These are phyloP conservation scores for Bondarzewia mesenterica DNA, from an alignment of 1,284 basidiomycete genomes.

Conservation along the genomic window DNA sequence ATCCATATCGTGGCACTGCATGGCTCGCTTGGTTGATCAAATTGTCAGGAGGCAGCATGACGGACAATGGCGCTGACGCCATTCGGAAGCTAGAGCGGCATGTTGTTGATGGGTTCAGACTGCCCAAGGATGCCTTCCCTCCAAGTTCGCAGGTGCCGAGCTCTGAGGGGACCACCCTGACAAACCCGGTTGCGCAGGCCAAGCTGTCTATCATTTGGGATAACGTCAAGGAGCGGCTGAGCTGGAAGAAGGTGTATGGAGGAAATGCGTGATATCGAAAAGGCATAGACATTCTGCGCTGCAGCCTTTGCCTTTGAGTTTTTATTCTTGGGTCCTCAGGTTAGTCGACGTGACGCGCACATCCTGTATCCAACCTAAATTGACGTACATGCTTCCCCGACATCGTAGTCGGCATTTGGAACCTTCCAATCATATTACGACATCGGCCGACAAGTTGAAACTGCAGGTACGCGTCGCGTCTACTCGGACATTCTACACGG, in stretches of 20 bases:
- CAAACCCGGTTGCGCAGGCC: constrained; percentile 21
- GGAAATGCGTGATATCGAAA: background rate
- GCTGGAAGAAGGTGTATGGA: constrained; percentile 61
- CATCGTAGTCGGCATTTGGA: too few relatives aligned
- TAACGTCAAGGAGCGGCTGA: constrained; percentile 49
- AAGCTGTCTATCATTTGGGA: constrained; percentile 64
- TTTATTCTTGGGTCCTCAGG: too few relatives aligned
- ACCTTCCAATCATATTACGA: too few relatives aligned
- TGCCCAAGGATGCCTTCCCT: constrained; percentile 34
- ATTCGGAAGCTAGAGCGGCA: constrained; percentile 43
- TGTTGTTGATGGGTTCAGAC: constrained; percentile 35
- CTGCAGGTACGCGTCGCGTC: too few relatives aligned
- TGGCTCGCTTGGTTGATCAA: constrained; percentile 65
- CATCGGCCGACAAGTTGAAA: too few relatives aligned
- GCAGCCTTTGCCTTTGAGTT: too few relatives aligned
- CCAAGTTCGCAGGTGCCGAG: constrained; percentile 14
- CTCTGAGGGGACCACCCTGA: constrained; percentile 3
- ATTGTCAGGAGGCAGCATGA: constrained; percentile 43
- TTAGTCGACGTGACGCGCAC: too few relatives aligned
- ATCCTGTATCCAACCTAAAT: too few relatives aligned
- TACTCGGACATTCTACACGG: too few relatives aligned
- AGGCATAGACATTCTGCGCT: too few relatives aligned
- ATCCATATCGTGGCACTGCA: constrained; percentile 69
- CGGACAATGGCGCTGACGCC: constrained; percentile 40
- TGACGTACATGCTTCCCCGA: too few relatives aligned